A percentile compares a stretch with the other conserved stretches of the same genome.
phyloP scores from a whole-genome alignment of 2,329 filamentous ascomycete genomes.

The Cordyceps tenuipes region DNA sequence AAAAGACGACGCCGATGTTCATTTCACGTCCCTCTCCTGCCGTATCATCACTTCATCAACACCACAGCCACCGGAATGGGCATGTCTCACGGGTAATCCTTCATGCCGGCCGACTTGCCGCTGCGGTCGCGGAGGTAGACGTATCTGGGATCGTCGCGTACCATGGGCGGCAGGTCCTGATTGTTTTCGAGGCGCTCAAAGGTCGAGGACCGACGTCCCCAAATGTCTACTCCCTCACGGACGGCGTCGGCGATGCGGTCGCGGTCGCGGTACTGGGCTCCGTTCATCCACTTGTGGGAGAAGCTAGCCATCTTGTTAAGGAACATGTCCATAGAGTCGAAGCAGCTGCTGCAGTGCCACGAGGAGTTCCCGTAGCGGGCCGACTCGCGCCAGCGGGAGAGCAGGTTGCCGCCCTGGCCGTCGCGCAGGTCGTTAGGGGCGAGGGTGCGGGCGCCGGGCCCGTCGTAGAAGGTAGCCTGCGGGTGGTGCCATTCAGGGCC shows the following conservation, averaged over 20 bases:
- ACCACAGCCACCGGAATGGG: too few species aligned
- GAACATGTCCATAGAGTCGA: constrained; percentile 46
- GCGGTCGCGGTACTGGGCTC: constrained; percentile 36
- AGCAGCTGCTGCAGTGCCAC: constrained; percentile 58
- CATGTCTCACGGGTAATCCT: constrained; percentile 27
- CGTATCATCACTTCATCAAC: not conserved
- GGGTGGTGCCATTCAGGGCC: constrained; percentile 45
- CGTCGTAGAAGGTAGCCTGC: constrained; percentile 47
- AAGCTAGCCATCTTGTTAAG: constrained; percentile 49
- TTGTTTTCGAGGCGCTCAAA: constrained; percentile 45
- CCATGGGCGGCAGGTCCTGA: constrained; percentile 40
- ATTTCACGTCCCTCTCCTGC: not conserved
- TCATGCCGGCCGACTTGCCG: constrained; percentile 39
- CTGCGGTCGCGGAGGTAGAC: constrained; percentile 38
- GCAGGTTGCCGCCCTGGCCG: constrained; percentile 29
- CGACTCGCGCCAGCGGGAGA: constrained; percentile 15
- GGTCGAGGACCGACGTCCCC: constrained; percentile 39
- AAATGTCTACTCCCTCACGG: constrained; percentile 45
- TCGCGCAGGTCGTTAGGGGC: constrained; percentile 45
- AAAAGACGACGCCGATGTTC: not conserved
- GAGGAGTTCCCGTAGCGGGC: constrained; percentile 36
- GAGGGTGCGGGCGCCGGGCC: constrained; percentile 31
- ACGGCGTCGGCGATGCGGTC: constrained; percentile 42
- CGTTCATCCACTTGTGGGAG: constrained; percentile 46
- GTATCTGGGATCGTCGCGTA: constrained; percentile 34